Evolutionary conservation across 441 rosid genomes (phyloP), one percentile per base, ranked within the genome.

Genomic region (Gossypium laxum): DNA sequence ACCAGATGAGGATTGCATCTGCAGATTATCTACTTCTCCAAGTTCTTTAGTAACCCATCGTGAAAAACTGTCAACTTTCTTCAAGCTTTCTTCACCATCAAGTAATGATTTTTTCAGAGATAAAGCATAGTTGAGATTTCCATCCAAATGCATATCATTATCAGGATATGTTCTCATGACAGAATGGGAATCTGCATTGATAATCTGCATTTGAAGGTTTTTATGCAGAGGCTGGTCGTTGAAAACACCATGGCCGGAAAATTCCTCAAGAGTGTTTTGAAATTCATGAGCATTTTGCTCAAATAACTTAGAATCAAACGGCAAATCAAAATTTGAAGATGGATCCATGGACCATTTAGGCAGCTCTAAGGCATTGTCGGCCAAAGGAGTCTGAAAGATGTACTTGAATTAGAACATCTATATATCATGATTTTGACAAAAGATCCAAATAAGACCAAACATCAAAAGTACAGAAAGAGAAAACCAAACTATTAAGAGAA

Each of bases 11-110:
- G 96, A 86, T 74, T 85, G 87, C 88, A 87, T 82, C 72, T 81
- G 89, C 80, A 90, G 75, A 76, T 87, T 86, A 83, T 86, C 92
- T 74, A 89, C 93, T 76, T 89, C 98, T 51, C 77, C 92, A 58
- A 93, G 91, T 80, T 91, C 97, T 79, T 82, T 88, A 72, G 82
- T 79, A 75, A 86, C 81, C 98, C 98, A 91, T 47, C 95, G 83
- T 70, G 95, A 86, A 80, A 93, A 93, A 82, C 98, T 93, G 72
- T 93, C 98, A 30, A 89, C 92, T 73, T 93, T 93, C 74, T 89
- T 89, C 80, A 93, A 79, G 76, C 92, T 81, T 30, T 92, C 91
- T 75, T 86, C 90, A 28, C 78, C 79, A 72, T 85, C 81, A 63
- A 87, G 59, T 55, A 92, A 83, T 28, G 83, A 68, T 48, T 75